A percentile compares a stretch with the other conserved stretches of the same genome.
These are phyloP conservation scores for Vachellia pachyceras DNA, from an alignment of 306 rosid genomes.

Conservation along the genomic window DNA sequence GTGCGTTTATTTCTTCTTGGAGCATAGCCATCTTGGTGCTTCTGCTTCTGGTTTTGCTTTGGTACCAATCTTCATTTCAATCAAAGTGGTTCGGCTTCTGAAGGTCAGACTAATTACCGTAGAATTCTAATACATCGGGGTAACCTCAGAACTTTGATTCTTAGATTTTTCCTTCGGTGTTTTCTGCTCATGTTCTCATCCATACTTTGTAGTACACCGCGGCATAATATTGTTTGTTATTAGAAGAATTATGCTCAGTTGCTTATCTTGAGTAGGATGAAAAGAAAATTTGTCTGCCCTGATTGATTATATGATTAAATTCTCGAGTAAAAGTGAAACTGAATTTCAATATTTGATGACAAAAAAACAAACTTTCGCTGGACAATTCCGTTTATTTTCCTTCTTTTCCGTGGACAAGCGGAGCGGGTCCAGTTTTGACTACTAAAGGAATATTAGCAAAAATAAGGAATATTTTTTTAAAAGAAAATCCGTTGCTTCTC, in stretches of 20 bases:
- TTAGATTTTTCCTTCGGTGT: background rate
- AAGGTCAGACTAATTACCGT: constrained; percentile 32
- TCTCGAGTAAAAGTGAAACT: background rate
- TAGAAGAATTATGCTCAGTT: background rate
- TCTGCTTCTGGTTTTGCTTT: constrained; percentile 51
- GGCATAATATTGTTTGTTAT: background rate
- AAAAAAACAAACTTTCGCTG: background rate
- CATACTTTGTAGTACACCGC: background rate
- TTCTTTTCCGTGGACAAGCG: background rate
- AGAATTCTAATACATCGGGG: background rate
- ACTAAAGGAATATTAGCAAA: background rate
- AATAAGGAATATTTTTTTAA: background rate
- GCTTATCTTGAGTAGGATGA: background rate
- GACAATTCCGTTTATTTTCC: constrained; percentile 22
- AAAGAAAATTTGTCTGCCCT: background rate
- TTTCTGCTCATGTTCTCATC: constrained; percentile 12
- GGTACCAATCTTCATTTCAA: constrained; percentile 53
- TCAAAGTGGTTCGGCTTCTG: constrained; percentile 61
- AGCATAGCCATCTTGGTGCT: constrained; percentile 51
- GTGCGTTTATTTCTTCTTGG: constrained; percentile 52
- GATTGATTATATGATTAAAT: background rate
- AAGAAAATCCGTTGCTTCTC: background rate
- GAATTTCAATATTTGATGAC: constrained; percentile 23
- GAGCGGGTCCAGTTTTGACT: constrained; percentile 13
- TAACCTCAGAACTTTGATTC: background rate